Evolutionary conservation across 2,329 filamentous ascomycete species (phyloP).

Genomic region (Calonectria hongkongensis): DNA sequence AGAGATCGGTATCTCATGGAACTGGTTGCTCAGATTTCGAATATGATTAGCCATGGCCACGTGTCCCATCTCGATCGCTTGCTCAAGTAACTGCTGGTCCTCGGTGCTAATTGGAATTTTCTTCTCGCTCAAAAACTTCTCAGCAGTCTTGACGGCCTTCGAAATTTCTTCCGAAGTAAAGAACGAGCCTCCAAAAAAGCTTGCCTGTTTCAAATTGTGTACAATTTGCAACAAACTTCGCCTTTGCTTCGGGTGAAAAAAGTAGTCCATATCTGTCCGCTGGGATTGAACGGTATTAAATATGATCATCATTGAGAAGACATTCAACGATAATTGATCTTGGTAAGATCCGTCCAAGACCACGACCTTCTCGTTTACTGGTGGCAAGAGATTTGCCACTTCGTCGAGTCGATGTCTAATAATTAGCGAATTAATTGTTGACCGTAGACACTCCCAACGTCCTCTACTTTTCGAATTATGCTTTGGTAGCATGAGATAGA

Average conservation of each 20-base stretch:
- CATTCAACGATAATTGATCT: slow-evolving; percentile 87
- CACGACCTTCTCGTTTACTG: slow-evolving; percentile 82
- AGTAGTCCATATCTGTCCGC: slow-evolving; percentile 87
- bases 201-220: slow-evolving; percentile 86
- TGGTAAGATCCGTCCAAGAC: slow-evolving; percentile 88
- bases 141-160: slow-evolving; percentile 79
- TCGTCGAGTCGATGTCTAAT: slow-evolving; percentile 86
- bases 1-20: slow-evolving; percentile 87
- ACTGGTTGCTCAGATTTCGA: slow-evolving; percentile 80
- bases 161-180: slow-evolving; percentile 79
- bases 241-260: slow-evolving; percentile 86
- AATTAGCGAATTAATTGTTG: slow-evolving; percentile 85
- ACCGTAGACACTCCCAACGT: slow-evolving; percentile 77
- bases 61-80: slow-evolving; percentile 80
- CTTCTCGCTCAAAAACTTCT: slow-evolving; percentile 79
- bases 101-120: slow-evolving; percentile 74
- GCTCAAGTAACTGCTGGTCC: slow-evolving; percentile 76
- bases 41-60: slow-evolving; percentile 75
- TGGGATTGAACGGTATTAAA: slow-evolving; percentile 94
- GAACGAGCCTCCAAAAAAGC: slow-evolving; percentile 89
- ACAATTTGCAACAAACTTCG: slow-evolving; percentile 81
- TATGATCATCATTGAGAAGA: slow-evolving; percentile 89
- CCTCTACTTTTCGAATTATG: slow-evolving; percentile 72
- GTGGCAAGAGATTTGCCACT: slow-evolving; percentile 81
- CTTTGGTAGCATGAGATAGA: slow-evolving; percentile 79